phyloP scores from a whole-genome alignment of 129 eudicot species.

The Arctium minus region DNA sequence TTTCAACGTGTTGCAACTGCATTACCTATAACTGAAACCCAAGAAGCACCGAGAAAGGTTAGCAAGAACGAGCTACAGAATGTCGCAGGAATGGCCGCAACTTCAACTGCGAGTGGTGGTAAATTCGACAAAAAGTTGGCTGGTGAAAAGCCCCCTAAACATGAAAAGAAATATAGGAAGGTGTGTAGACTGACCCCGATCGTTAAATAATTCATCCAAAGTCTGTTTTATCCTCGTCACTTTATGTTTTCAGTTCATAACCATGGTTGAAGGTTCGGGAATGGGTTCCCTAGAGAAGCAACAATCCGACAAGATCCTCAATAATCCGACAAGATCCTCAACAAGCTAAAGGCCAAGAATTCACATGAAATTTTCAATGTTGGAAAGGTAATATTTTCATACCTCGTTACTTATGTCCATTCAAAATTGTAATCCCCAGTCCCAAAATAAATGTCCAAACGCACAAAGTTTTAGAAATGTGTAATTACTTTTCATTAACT shows the following conservation, averaged over 20 bases:
- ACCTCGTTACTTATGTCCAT: too few species aligned
- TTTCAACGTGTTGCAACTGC: slow-evolving; percentile 89
- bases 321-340: slow-evolving; percentile 40
- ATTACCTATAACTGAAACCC: slow-evolving; percentile 83
- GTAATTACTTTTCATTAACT: too few species aligned
- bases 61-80: slow-evolving; percentile 75
- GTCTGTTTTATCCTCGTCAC: background rate
- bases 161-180: slow-evolving; percentile 89
- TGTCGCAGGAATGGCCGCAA: slow-evolving; percentile 97
- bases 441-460: too few species aligned
- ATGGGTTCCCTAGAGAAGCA: slow-evolving; percentile 83
- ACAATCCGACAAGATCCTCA: slow-evolving; percentile 44
- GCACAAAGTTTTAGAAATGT: too few species aligned
- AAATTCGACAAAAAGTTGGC: slow-evolving; percentile 91
- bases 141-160: slow-evolving; percentile 89
- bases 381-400: slow-evolving; percentile 44
- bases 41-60: slow-evolving; percentile 67
- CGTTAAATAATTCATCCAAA: background rate
- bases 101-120: slow-evolving; percentile 95
- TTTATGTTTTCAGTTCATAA: slow-evolving; percentile 52
- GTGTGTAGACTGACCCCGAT: slow-evolving; percentile 23
- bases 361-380: slow-evolving; percentile 78
- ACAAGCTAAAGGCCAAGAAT: slow-evolving; percentile 69
- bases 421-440: too few species aligned
- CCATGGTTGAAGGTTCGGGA: slow-evolving; percentile 86